Percentiles rank a stretch among this genome's conserved stretches.
These are phyloP conservation scores for Scenedesmus sp. DNA, from an alignment of 163 green algal species.

Conservation along the genomic window DNA sequence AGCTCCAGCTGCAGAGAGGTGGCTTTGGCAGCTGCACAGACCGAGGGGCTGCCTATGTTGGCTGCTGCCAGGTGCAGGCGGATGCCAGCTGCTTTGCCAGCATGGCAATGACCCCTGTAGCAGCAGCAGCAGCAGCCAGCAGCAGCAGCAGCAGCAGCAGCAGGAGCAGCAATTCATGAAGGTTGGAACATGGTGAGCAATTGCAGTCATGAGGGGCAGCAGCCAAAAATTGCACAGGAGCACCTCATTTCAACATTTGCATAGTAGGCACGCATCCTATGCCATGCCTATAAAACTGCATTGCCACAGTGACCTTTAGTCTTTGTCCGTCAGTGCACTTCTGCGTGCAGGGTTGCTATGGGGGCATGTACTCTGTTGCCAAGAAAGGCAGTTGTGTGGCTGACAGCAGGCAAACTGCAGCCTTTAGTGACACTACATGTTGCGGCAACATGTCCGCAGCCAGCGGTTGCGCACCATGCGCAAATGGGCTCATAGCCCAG, in stretches of 20 bases:
- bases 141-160: not conserved
- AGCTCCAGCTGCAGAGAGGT: constrained; percentile 16
- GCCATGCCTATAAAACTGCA: too few species aligned
- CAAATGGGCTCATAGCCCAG: constrained; percentile 7
- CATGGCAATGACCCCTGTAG: constrained; percentile 11
- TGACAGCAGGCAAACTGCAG: not conserved
- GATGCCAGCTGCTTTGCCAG: not conserved
- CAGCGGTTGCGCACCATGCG: not conserved
- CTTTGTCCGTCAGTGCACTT: too few species aligned
- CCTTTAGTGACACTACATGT: not conserved
- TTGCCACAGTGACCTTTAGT: too few species aligned
- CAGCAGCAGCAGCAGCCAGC: constrained; percentile 5
- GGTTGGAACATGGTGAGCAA: not conserved
- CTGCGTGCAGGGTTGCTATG: too few species aligned
- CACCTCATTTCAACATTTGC: too few species aligned
- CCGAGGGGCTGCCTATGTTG: not conserved
- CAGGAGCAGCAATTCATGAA: not conserved
- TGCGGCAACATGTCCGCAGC: not conserved
- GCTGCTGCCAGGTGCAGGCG: constrained; percentile 7
- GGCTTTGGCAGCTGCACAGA: not conserved
- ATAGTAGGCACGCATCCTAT: too few species aligned
- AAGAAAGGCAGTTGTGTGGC: too few species aligned
- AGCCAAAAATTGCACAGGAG: not conserved
- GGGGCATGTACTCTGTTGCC: too few species aligned
- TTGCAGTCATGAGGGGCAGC: not conserved